Conservation (phyloP, 2,329 filamentous ascomycete species). For the Camillea tinctor region DNA sequence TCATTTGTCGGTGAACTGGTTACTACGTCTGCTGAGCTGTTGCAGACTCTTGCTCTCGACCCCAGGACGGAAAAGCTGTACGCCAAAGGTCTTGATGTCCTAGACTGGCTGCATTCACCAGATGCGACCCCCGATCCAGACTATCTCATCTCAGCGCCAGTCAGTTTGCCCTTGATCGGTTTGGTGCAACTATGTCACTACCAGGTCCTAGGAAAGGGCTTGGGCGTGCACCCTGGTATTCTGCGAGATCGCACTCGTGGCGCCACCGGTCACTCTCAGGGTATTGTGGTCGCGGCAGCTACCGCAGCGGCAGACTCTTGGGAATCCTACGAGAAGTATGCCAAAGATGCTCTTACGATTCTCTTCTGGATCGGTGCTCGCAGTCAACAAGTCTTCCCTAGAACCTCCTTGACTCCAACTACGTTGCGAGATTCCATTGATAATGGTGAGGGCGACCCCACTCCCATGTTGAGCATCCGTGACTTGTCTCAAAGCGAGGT, state of each 20-base stretch:
- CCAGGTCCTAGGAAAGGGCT: constrained; percentile 85
- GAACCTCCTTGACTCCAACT: constrained; percentile 86
- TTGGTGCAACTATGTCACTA: constrained; percentile 96
- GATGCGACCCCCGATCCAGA: constrained; percentile 91
- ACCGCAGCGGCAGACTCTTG: constrained; percentile 89
- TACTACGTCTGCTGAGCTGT: constrained; percentile 74
- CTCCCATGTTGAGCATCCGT: constrained; percentile 96
- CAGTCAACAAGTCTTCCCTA: constrained; percentile 95
- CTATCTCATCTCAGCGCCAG: constrained; percentile 90
- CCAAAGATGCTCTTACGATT: constrained; percentile 79
- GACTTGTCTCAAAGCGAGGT: constrained; percentile 86
- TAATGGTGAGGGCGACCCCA: constrained; percentile 91
- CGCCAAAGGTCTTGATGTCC: constrained; percentile 91
- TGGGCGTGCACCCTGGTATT: constrained; percentile 86
- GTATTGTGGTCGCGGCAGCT: constrained; percentile 87
- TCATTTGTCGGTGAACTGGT: constrained; percentile 88
- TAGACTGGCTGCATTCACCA: constrained; percentile 86
- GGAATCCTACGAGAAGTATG: constrained; percentile 83
- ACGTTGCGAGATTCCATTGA: constrained; percentile 92
- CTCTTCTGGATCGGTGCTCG: constrained; percentile 98
- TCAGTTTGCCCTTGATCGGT: constrained; percentile 94
- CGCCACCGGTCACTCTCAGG: constrained; percentile 94
- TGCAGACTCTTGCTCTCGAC: constrained; percentile 82
- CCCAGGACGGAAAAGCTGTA: constrained; percentile 92
- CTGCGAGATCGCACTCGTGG: constrained; percentile 82